Evolutionary conservation across 1,139 yeast genomes (phyloP).

Genomic region (Hemisphaericaspora subhashii): DNA sequence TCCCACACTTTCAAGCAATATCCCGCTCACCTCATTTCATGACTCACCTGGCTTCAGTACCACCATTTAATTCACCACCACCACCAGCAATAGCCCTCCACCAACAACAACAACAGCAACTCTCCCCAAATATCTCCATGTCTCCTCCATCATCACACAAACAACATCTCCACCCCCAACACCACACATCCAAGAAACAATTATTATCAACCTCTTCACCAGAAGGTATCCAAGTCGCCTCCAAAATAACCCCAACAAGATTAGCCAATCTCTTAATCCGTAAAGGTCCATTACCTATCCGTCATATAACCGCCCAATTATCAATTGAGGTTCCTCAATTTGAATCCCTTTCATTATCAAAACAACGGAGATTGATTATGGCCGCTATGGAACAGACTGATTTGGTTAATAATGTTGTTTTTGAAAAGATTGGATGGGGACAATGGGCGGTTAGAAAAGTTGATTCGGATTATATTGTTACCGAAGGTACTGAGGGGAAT

Average conservation of each 20-base stretch:
- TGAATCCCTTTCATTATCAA: slow-evolving; percentile 76
- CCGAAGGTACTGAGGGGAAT: slow-evolving; percentile 37
- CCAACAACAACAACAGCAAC: slow-evolving; percentile 3
- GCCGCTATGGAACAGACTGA: slow-evolving; percentile 76
- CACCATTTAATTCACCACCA: slow-evolving; percentile 3
- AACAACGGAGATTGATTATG: slow-evolving; percentile 88
- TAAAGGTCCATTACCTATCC: slow-evolving; percentile 88
- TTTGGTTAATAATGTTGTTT: slow-evolving; percentile 59
- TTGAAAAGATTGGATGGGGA: slow-evolving; percentile 98
- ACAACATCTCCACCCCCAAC: too few relatives aligned
- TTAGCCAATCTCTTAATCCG: slow-evolving; percentile 65
- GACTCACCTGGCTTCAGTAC: slow-evolving; percentile 8
- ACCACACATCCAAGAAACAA: slow-evolving; percentile 21
- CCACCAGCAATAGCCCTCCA: background rate
- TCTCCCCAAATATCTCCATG: background rate
- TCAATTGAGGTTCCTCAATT: slow-evolving; percentile 77
- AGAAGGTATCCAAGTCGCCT: slow-evolving; percentile 85
- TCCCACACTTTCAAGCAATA: background rate
- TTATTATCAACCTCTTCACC: slow-evolving; percentile 78
- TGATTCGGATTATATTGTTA: slow-evolving; percentile 49
- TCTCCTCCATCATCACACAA: slow-evolving; percentile 2
- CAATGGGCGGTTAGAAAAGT: slow-evolving; percentile 85
- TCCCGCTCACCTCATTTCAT: slow-evolving; percentile 1
- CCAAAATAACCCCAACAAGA: slow-evolving; percentile 78
- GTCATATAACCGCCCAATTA: slow-evolving; percentile 82